phyloP scores from a whole-genome alignment of 352 stramenopile genomes.

The Phytopythium helicoides region DNA sequence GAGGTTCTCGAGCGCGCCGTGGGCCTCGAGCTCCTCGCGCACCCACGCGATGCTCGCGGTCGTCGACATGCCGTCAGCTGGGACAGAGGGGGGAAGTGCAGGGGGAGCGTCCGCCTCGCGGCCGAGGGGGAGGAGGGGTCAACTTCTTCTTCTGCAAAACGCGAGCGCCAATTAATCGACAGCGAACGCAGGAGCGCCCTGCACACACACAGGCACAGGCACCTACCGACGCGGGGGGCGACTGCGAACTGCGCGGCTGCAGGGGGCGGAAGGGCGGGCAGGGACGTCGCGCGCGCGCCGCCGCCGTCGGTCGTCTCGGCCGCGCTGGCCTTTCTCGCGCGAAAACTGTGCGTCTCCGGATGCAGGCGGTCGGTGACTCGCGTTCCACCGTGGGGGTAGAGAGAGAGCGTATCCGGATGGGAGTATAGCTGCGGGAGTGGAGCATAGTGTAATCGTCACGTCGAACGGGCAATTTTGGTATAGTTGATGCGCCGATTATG shows the following conservation, averaged over 20 bases:
- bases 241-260: neutral
- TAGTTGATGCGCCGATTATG: neutral
- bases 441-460: neutral
- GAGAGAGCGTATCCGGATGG: constrained; percentile 1
- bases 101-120: no score
- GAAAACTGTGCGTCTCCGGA: constrained; percentile 6
- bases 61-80: constrained; percentile 17
- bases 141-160: no score
- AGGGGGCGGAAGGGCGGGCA: neutral
- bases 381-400: neutral
- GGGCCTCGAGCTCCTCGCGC: constrained; percentile 41
- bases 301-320: neutral
- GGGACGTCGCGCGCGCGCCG: neutral
- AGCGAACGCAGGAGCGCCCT: no score
- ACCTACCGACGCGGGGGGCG: constrained; percentile 1
- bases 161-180: no score
- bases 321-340: constrained; percentile 4
- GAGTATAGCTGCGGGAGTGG: neutral
- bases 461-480: neutral
- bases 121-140: no score
- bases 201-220: no score
- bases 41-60: constrained; percentile 56
- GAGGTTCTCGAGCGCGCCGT: constrained; percentile 25
- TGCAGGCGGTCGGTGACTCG: neutral
- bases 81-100: neutral